Conservation (phyloP, 139 green algal species). For the Haematococcus sp. region DNA sequence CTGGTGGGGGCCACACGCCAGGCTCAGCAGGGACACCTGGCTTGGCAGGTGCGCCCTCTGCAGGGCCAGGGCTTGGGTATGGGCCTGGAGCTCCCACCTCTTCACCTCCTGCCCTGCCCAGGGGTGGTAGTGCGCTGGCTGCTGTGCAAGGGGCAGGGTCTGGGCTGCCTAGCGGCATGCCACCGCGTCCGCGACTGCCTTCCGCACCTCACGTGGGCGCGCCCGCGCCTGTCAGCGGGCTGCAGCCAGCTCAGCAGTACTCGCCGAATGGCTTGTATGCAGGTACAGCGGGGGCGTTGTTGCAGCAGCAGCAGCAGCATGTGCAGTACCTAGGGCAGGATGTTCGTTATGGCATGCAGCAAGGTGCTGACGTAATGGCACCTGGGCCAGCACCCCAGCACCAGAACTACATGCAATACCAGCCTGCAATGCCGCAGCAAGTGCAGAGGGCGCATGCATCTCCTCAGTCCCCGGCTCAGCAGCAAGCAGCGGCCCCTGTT, state of each 20-base stretch:
- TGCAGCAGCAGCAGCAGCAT: conserved; percentile 22
- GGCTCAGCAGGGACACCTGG: neutral
- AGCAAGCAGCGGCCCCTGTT: conserved; percentile 5
- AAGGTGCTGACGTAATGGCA: neutral
- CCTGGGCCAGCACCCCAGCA: neutral
- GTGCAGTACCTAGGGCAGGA: neutral
- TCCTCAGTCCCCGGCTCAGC: neutral
- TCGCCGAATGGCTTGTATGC: too few species aligned
- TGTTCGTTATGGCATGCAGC: neutral
- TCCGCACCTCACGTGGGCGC: neutral
- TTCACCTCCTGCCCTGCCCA: neutral
- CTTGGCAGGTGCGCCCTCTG: too few species aligned
- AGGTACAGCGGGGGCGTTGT: too few species aligned
- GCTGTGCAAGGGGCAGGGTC: neutral
- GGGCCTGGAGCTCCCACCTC: neutral
- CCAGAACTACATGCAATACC: neutral
- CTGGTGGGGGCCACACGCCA: neutral
- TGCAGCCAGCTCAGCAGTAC: too few species aligned
- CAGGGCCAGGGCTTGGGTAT: neutral
- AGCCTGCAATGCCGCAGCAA: neutral
- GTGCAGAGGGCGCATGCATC: neutral
- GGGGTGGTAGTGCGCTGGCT: neutral
- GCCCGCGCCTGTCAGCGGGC: neutral
- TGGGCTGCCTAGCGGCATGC: neutral
- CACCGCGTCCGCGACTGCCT: too few species aligned